Conservation (phyloP, 1,139 yeast species). For the Insectozyma bohioensis region DNA sequence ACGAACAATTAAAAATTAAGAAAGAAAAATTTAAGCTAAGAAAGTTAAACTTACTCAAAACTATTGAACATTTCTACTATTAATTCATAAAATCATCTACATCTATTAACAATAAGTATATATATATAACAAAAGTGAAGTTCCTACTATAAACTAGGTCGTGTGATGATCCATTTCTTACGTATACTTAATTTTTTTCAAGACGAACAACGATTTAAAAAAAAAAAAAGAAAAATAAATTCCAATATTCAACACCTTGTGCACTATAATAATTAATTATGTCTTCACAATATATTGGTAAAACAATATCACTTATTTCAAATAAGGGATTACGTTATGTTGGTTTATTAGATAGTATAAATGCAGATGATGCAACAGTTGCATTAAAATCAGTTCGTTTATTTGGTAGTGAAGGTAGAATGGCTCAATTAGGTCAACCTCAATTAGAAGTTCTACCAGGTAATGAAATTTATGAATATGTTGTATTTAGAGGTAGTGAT, state of each 20-base stretch:
- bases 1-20: too few relatives aligned
- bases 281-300: slow-evolving; percentile 90
- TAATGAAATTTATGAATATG: slow-evolving; percentile 69
- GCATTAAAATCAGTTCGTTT: slow-evolving; percentile 80
- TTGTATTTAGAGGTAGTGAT: slow-evolving; percentile 89
- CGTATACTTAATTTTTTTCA: too few relatives aligned
- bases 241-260: slow-evolving; percentile 42
- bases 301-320: slow-evolving; percentile 85
- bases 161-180: too few relatives aligned
- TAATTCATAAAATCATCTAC: too few relatives aligned
- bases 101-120: too few relatives aligned
- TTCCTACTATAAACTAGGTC: too few relatives aligned
- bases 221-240: slow-evolving; percentile 3
- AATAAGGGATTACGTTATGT: slow-evolving; percentile 87
- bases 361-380: slow-evolving; percentile 89
- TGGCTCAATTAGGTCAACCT: slow-evolving; percentile 58
- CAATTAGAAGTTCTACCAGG: slow-evolving; percentile 73
- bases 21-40: too few relatives aligned
- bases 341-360: slow-evolving; percentile 82
- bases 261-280: too few relatives aligned
- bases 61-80: too few relatives aligned
- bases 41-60: too few relatives aligned
- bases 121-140: too few relatives aligned
- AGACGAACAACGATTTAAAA: background rate
- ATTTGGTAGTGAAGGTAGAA: slow-evolving; percentile 92